A percentile compares a stretch with the other conserved stretches of the same genome.
Evolutionary conservation across 1,284 basidiomycete genomes (phyloP).

Genomic region (Polyporus tsugae): DNA sequence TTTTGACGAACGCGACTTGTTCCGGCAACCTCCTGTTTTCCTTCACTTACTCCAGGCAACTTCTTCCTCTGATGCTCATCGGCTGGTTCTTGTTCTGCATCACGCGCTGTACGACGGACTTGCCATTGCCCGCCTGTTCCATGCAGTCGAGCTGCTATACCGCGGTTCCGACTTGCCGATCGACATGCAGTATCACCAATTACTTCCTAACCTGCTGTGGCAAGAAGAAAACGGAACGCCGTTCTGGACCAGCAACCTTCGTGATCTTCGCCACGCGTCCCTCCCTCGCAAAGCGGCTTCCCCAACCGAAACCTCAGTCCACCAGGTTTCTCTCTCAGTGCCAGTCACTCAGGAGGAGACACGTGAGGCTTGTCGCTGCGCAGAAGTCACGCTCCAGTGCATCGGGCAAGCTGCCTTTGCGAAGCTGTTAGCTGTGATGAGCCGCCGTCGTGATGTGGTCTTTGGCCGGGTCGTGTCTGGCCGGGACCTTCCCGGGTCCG

Average conservation of each 20-base stretch:
- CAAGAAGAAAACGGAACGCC: slow-evolving; percentile 50
- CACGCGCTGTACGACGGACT: slow-evolving; percentile 62
- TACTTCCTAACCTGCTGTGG: slow-evolving; percentile 43
- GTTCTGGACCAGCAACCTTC: slow-evolving; percentile 50
- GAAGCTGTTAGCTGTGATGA: slow-evolving; percentile 48
- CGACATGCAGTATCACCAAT: slow-evolving; percentile 45
- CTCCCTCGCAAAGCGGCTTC: slow-evolving; percentile 28
- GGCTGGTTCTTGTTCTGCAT: slow-evolving; percentile 54
- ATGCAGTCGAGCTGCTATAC: slow-evolving; percentile 47
- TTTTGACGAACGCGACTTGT: slow-evolving; percentile 31
- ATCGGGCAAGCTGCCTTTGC: slow-evolving; percentile 54
- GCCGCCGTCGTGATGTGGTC: slow-evolving; percentile 47
- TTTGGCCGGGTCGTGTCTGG: slow-evolving; percentile 61
- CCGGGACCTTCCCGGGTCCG: slow-evolving; percentile 50
- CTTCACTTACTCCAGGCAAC: slow-evolving; percentile 37
- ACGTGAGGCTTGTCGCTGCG: slow-evolving; percentile 16
- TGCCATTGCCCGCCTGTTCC: slow-evolving; percentile 49
- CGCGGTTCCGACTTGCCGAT: slow-evolving; percentile 29
- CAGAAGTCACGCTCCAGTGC: slow-evolving; percentile 46
- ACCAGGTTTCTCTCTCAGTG: slow-evolving; percentile 18
- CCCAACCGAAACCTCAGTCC: slow-evolving; percentile 2
- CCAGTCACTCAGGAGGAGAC: slow-evolving; percentile 14
- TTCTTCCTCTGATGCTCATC: slow-evolving; percentile 25
- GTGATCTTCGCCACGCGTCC: slow-evolving; percentile 37
- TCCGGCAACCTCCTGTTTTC: slow-evolving; percentile 47